Conservation (phyloP, 139 green algal species). For the Chara braunii region DNA sequence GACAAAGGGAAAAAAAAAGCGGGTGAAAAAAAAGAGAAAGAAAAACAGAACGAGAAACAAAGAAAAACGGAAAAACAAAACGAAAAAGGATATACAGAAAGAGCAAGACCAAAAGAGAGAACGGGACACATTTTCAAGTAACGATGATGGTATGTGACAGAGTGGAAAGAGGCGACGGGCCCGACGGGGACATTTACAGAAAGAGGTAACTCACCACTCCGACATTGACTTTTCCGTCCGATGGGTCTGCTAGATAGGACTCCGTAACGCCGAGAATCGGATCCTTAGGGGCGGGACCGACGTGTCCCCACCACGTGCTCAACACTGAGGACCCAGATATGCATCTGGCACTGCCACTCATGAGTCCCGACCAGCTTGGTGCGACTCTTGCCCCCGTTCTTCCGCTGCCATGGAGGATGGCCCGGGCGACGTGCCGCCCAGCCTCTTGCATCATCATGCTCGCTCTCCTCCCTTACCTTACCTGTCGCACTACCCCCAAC, state of each 20-base stretch:
- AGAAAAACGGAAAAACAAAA: slow-evolving; percentile 5
- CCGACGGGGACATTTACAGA: slow-evolving; percentile 63
- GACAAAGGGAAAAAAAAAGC: no score
- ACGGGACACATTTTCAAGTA: no score
- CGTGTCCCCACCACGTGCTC: slow-evolving; percentile 42
- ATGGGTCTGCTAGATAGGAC: slow-evolving; percentile 59
- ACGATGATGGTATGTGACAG: no score
- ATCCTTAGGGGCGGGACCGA: slow-evolving; percentile 49
- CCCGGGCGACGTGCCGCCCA: no score
- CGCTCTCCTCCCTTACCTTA: no score
- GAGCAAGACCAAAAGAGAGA: no score
- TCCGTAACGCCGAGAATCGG: slow-evolving; percentile 65
- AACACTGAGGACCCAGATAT: no score
- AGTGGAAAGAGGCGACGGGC: slow-evolving; percentile 60
- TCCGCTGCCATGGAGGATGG: no score
- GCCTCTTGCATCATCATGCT: no score
- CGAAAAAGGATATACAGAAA: background rate
- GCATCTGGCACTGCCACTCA: background rate
- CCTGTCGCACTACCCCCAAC: no score
- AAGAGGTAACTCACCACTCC: slow-evolving; percentile 59
- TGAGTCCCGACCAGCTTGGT: no score
- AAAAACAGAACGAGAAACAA: background rate
- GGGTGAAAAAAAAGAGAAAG: slow-evolving; percentile 1
- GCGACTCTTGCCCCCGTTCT: no score
- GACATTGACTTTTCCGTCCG: slow-evolving; percentile 81